Evolutionary conservation across 1,139 yeast genomes (phyloP).

Genomic region (Geotrichum klebahnii): DNA sequence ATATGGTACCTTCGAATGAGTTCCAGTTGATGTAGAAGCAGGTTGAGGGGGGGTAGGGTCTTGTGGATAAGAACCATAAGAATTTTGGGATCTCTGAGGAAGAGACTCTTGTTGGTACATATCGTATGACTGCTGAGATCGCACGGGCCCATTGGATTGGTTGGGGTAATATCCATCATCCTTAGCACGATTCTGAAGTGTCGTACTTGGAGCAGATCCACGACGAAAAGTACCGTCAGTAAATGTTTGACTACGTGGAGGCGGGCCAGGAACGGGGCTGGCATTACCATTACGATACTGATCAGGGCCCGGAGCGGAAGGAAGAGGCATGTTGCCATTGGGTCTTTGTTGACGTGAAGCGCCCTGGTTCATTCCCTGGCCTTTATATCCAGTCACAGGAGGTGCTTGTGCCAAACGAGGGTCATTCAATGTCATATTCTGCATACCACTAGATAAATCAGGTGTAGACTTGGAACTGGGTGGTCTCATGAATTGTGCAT

Average conservation of each 20-base stretch:
- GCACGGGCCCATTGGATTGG: neutral
- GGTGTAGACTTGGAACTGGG: constrained; percentile 24
- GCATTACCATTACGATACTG: constrained; percentile 11
- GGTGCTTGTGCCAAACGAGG: neutral
- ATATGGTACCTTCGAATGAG: constrained; percentile 19
- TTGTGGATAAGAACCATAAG: neutral
- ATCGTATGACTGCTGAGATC: constrained; percentile 9
- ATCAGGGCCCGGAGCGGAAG: neutral
- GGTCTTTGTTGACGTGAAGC: neutral
- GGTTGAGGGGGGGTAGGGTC: constrained; percentile 11
- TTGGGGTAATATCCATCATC: constrained; percentile 2
- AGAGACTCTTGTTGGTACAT: neutral
- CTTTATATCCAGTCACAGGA: neutral
- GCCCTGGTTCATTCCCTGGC: neutral
- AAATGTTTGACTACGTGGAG: constrained; percentile 9
- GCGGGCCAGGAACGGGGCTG: constrained; percentile 20
- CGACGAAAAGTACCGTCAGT: constrained; percentile 6
- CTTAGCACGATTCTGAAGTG: neutral
- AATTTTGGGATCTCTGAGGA: neutral
- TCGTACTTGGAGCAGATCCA: constrained; percentile 15
- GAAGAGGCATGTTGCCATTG: neutral
- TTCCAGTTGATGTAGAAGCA: constrained; percentile 11
- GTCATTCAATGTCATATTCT: constrained; percentile 23
- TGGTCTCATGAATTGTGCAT: neutral
- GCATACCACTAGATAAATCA: constrained; percentile 25